Conservation (phyloP, 2,329 filamentous ascomycete genomes). For the Elsinoe australis region DNA sequence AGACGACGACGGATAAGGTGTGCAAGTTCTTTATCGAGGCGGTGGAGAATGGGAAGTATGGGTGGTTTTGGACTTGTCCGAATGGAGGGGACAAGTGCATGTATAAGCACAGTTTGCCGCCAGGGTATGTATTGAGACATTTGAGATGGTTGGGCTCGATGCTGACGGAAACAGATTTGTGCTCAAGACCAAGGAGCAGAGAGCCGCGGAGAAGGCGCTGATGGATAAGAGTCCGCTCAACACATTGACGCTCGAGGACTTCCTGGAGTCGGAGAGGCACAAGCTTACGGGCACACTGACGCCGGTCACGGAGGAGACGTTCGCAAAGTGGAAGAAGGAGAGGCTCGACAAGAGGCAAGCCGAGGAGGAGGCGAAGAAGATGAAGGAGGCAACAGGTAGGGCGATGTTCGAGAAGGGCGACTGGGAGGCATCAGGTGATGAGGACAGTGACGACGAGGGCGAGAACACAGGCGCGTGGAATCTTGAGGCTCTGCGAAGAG, state of each 20-base stretch:
- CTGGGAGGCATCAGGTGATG: conserved; percentile 63
- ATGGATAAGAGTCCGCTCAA: conserved; percentile 93
- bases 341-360: conserved; percentile 91
- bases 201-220: conserved; percentile 87
- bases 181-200: conserved; percentile 95
- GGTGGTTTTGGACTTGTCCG: conserved; percentile 98
- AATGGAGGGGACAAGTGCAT: conserved; percentile 97
- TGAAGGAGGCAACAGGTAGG: conserved; percentile 92
- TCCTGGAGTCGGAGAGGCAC: conserved; percentile 90
- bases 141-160: background rate
- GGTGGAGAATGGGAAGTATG: conserved; percentile 97
- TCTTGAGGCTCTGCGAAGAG: conserved; percentile 68
- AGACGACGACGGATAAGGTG: conserved; percentile 93
- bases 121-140: conserved; percentile 59
- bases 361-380: conserved; percentile 79
- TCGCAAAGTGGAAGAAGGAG: conserved; percentile 96
- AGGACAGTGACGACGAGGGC: conserved; percentile 56
- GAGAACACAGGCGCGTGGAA: conserved; percentile 64
- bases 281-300: conserved; percentile 88
- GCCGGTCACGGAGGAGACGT: conserved; percentile 84
- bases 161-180: conserved; percentile 60
- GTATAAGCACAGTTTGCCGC: conserved; percentile 92
- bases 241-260: conserved; percentile 93
- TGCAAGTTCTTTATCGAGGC: conserved; percentile 98
- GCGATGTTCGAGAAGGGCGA: conserved; percentile 95